Percentiles rank a stretch among this genome's conserved stretches.
Conservation (phyloP, 1,139 yeast species). For the Taphrina pruni region DNA sequence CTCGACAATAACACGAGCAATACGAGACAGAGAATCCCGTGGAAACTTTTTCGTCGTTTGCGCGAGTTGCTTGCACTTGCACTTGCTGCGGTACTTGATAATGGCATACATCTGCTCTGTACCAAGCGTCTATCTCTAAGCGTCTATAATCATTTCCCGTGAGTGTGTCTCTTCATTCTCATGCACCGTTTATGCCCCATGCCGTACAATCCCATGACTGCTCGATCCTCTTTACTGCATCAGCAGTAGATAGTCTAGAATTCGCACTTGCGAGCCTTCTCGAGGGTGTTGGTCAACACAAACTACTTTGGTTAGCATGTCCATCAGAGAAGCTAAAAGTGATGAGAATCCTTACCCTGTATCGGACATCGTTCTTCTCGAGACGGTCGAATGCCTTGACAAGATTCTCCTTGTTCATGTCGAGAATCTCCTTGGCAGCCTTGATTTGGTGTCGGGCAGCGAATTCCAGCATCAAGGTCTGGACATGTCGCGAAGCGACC, state of each 20-base stretch:
- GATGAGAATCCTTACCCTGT: conserved; percentile 6
- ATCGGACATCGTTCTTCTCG: conserved; percentile 36
- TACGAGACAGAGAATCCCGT: conserved; percentile 4
- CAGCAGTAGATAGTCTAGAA: neutral
- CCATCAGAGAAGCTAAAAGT: neutral
- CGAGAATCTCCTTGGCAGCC: conserved; percentile 32
- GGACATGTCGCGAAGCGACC: conserved; percentile 39
- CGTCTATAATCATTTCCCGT: neutral
- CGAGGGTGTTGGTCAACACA: conserved; percentile 12
- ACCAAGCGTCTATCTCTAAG: neutral
- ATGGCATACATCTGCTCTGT: no score
- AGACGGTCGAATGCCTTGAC: conserved; percentile 31
- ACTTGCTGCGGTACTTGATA: no score
- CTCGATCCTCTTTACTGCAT: neutral
- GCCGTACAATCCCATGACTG: no score
- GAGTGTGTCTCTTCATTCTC: neutral
- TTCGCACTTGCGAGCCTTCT: conserved; percentile 22
- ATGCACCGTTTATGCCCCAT: neutral
- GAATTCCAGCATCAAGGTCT: conserved; percentile 41
- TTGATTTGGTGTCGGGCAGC: conserved; percentile 41
- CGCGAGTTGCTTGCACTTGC: no score
- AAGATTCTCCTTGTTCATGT: conserved; percentile 37
- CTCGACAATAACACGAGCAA: neutral
- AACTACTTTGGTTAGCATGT: neutral
- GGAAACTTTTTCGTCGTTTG: neutral